Percentiles rank a stretch among this genome's conserved stretches.
Evolutionary conservation across 441 rosid species (phyloP).

Genomic region (Iberis amara): DNA sequence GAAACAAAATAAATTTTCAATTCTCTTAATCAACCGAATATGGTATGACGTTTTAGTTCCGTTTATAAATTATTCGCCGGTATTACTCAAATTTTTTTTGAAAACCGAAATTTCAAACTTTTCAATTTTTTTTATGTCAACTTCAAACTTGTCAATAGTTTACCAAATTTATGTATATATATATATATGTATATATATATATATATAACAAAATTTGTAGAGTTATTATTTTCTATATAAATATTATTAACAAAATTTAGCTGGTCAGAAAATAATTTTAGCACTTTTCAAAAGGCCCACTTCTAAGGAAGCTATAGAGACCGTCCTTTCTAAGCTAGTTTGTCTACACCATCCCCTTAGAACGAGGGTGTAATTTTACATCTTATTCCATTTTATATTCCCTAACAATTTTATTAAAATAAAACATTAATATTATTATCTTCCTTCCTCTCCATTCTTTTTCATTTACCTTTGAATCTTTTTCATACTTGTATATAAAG

Average conservation of each 20-base stretch:
- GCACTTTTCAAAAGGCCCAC: constrained; percentile 35
- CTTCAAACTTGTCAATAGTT: no score
- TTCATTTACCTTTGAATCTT: constrained; percentile 29
- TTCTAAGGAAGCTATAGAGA: constrained; percentile 38
- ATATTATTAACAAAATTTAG: neutral
- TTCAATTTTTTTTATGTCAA: no score
- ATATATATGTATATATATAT: no score
- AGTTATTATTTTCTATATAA: neutral
- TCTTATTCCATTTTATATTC: constrained; percentile 39
- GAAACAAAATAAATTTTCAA: neutral
- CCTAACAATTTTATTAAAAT: neutral
- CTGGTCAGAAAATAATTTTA: neutral
- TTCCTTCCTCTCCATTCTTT: constrained; percentile 40
- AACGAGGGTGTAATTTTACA: constrained; percentile 33
- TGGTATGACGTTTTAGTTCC: no score
- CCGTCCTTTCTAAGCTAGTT: constrained; percentile 38
- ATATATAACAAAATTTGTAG: no score
- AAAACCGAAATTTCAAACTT: no score
- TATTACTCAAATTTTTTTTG: no score
- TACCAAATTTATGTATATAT: no score
- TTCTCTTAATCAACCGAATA: no score
- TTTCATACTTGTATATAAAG: constrained; percentile 29
- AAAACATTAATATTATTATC: neutral
- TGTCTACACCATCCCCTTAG: constrained; percentile 36
- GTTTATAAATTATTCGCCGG: no score